Evolutionary conservation across 345 rosid genomes (phyloP).

Genomic region (Eucalyptus victrix): DNA sequence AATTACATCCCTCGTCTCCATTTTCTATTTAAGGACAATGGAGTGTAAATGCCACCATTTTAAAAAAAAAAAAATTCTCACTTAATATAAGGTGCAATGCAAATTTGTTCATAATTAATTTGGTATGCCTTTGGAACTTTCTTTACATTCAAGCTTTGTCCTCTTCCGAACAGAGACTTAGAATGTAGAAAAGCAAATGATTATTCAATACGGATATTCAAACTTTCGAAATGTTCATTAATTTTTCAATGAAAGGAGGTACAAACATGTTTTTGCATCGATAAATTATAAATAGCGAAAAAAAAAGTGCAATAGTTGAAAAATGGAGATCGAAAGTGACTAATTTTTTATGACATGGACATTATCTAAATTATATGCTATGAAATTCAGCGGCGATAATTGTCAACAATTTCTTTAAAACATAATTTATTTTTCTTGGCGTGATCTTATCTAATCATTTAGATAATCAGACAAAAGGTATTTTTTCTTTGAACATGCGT

Average conservation of each 20-base stretch:
- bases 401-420: neutral
- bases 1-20: neutral
- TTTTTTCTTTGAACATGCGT: neutral
- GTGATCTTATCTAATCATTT: fast-evolving
- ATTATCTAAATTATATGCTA: neutral
- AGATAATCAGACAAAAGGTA: neutral
- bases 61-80: too few relatives aligned
- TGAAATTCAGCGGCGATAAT: neutral
- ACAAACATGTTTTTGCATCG: neutral
- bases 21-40: neutral
- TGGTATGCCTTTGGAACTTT: neutral
- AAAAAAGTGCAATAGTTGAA: neutral
- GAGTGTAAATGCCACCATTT: neutral
- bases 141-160: neutral
- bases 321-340: neutral
- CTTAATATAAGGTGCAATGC: neutral
- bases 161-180: neutral
- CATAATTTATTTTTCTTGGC: neutral
- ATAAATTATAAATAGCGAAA: neutral
- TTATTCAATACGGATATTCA: fast-evolving
- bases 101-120: neutral
- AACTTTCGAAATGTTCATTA: neutral
- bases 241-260: neutral
- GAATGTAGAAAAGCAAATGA: neutral
- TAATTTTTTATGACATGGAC: neutral